A percentile compares a stretch with the other conserved stretches of the same genome.
Evolutionary conservation across 1,284 basidiomycete genomes (phyloP).

Genomic region (Irpex sp.): DNA sequence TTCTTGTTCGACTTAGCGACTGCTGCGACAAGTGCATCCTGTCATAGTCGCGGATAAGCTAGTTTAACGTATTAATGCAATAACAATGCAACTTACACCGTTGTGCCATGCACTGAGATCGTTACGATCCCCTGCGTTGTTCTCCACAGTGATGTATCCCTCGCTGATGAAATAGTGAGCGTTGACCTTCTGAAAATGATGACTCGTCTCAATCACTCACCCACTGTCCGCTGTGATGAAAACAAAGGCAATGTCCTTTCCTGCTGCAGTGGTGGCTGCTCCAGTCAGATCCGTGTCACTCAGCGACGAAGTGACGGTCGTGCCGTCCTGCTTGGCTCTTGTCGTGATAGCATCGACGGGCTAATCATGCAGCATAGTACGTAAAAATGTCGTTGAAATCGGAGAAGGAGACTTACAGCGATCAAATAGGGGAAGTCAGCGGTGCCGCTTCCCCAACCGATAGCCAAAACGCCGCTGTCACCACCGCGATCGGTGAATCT

Average conservation of each 20-base stretch:
- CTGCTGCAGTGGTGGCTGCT: slow-evolving; percentile 32
- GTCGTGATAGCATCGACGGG: slow-evolving; percentile 47
- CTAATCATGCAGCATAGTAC: slow-evolving; percentile 9
- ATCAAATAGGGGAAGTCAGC: slow-evolving; percentile 28
- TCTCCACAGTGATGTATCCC: slow-evolving; percentile 57
- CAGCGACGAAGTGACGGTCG: slow-evolving; percentile 45
- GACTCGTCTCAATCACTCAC: background rate
- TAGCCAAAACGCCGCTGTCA: slow-evolving; percentile 36
- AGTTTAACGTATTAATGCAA: no score
- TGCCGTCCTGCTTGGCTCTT: slow-evolving; percentile 33
- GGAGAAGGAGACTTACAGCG: slow-evolving; percentile 30
- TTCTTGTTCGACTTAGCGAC: slow-evolving; percentile 37
- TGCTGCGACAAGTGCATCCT: slow-evolving; percentile 36
- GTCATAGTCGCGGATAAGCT: slow-evolving; percentile 46
- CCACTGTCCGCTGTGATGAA: slow-evolving; percentile 48
- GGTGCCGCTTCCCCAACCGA: slow-evolving; percentile 57
- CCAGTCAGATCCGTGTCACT: slow-evolving; percentile 49
- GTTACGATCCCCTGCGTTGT: slow-evolving; percentile 63
- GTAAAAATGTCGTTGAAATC: background rate
- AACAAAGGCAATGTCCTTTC: slow-evolving; percentile 30
- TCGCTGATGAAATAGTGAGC: slow-evolving; percentile 23
- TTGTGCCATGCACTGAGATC: slow-evolving; percentile 64
- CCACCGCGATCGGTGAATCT: slow-evolving; percentile 19
- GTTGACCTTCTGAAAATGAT: background rate
- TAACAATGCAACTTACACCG: slow-evolving; percentile 40